Evolutionary conservation across 1,139 yeast genomes (phyloP).

Genomic region (Pichia kudriavzevii): DNA sequence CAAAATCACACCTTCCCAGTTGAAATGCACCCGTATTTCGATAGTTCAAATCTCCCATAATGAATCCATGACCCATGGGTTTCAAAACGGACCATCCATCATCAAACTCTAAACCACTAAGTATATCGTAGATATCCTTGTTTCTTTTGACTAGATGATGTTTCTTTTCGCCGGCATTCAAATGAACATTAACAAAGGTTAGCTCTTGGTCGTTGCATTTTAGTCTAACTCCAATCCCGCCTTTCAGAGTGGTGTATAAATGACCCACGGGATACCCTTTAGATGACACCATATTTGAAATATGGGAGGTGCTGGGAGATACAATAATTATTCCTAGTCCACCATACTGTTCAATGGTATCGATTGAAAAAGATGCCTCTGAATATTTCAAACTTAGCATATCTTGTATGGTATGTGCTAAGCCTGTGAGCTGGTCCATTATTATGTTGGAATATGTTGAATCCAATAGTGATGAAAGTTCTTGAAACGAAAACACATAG

Average conservation of each 20-base stretch:
- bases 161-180: slow-evolving; percentile 71
- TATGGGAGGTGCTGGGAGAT: slow-evolving; percentile 33
- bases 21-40: slow-evolving; percentile 38
- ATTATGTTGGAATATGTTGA: slow-evolving; percentile 44
- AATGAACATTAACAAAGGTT: slow-evolving; percentile 64
- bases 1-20: too few species aligned
- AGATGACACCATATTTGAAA: slow-evolving; percentile 16
- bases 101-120: slow-evolving; percentile 49
- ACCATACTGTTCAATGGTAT: slow-evolving; percentile 49
- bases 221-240: slow-evolving; percentile 60
- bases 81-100: slow-evolving; percentile 54
- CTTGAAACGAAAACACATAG: slow-evolving; percentile 69
- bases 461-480: slow-evolving; percentile 57
- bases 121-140: slow-evolving; percentile 40
- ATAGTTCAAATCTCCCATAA: slow-evolving; percentile 82
- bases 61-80: slow-evolving; percentile 52
- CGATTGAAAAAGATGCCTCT: slow-evolving; percentile 34
- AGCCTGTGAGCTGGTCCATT: slow-evolving; percentile 33
- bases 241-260: slow-evolving; percentile 59
- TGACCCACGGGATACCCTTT: slow-evolving; percentile 48
- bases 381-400: slow-evolving; percentile 35
- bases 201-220: slow-evolving; percentile 32
- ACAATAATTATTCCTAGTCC: slow-evolving; percentile 58
- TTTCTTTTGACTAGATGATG: slow-evolving; percentile 43
- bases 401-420: slow-evolving; percentile 36